These are phyloP conservation scores for Talaromyces sp. DNA, from an alignment of 2,329 filamentous ascomycete species.

Conservation along the genomic window DNA sequence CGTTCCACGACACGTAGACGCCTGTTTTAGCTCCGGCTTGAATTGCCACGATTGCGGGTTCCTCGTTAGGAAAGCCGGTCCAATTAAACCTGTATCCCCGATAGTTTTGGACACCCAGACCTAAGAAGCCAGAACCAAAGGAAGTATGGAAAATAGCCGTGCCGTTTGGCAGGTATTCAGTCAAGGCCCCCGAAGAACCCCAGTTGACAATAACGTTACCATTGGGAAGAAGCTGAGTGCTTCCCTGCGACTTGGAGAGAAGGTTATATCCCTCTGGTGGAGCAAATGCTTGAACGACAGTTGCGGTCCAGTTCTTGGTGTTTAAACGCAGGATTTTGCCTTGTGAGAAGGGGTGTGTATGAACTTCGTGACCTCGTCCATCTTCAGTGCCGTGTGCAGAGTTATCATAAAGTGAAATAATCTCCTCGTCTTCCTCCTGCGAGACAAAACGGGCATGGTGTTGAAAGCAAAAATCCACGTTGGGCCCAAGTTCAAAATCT, in stretches of 20 bases:
- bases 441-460: conserved; percentile 49
- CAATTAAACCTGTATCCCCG: conserved; percentile 37
- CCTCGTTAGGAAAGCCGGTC: conserved; percentile 33
- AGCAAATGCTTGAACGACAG: conserved; percentile 44
- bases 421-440: conserved; percentile 37
- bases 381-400: conserved; percentile 25
- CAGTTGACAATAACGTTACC: conserved; percentile 55
- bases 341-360: conserved; percentile 38
- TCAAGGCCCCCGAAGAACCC: conserved; percentile 48
- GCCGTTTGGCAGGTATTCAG: conserved; percentile 28
- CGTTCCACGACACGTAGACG: conserved; percentile 55
- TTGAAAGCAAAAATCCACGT: conserved; percentile 48
- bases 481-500: conserved; percentile 38
- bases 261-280: conserved; percentile 43
- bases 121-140: conserved; percentile 42
- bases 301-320: conserved; percentile 40
- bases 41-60: conserved; percentile 34
- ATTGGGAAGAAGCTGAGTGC: conserved; percentile 51
- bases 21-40: conserved; percentile 26
- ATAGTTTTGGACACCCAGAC: conserved; percentile 34
- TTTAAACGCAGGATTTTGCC: conserved; percentile 45
- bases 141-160: conserved; percentile 32
- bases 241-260: conserved; percentile 49
- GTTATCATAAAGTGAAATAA: conserved; percentile 54
- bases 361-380: conserved; percentile 19